These are phyloP conservation scores for Aphanoascus verrucosus DNA, from an alignment of 2,329 filamentous ascomycete genomes.

Conservation along the genomic window DNA sequence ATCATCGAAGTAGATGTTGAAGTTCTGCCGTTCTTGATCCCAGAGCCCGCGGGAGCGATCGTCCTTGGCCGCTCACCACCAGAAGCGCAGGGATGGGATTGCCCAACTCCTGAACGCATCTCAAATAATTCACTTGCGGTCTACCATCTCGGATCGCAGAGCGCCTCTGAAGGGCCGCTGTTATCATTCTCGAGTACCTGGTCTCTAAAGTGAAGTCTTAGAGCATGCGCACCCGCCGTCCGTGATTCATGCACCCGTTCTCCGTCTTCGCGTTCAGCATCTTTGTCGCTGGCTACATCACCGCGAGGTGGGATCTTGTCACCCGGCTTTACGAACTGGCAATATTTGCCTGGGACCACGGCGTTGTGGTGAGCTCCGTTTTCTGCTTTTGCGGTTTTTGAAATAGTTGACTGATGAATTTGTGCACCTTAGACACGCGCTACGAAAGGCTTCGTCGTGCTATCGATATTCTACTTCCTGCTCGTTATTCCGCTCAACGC, in stretches of 20 bases:
- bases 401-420: background rate
- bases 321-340: conserved; percentile 93
- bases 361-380: conserved; percentile 63
- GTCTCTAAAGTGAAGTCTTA: background rate
- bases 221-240: conserved; percentile 26
- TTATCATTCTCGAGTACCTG: background rate
- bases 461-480: conserved; percentile 75
- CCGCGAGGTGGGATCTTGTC: conserved; percentile 96
- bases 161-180: background rate
- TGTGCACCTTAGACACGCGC: conserved; percentile 57
- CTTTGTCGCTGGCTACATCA: conserved; percentile 99
- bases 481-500: conserved; percentile 75
- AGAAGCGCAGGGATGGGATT: background rate
- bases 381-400: background rate
- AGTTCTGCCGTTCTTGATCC: too few relatives aligned
- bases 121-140: background rate
- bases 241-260: conserved; percentile 80
- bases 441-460: conserved; percentile 69
- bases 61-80: background rate
- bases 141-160: background rate
- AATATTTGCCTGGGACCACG: conserved; percentile 97
- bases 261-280: conserved; percentile 91
- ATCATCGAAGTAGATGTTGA: too few relatives aligned
- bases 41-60: too few relatives aligned
- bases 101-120: background rate